Evolutionary conservation across 495 filamentous ascomycete genomes (phyloP), one percentile per base, ranked within the genome.

Genomic region (Barbatosphaeria neglecta): DNA sequence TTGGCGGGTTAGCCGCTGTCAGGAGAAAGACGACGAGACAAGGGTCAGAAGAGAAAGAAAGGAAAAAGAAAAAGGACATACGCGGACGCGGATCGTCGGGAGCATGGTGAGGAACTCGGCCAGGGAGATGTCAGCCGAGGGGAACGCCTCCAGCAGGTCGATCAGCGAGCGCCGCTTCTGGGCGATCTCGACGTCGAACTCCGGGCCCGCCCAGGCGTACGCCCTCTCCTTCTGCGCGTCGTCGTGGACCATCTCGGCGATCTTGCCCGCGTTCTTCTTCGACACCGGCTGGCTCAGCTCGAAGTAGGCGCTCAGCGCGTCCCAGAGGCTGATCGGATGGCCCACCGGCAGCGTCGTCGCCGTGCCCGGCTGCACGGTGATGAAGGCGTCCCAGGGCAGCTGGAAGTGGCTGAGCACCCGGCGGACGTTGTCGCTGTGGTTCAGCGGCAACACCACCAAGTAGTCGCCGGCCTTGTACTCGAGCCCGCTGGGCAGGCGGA

Each of bases 401-500:
- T 65, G 39, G 39, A 41, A 41, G 39, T 24, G 16, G 39, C 24
- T 41, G 39, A 41, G 39, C 39, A 41, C 54, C 23, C 75, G 64
- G 15, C 64, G 64, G 16, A 83, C 66, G 15, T 66, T 72, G 25
- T 69, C 55, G 45, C 57, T 59, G 6, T 75, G 73, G 52, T 84
- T 84, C 2, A 78, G 60, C 0, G 82, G 80, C 0, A 82, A 59
- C 15, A 84, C 66, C 1, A 75, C 73, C 4, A 86, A 68, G 52
- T 86, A 84, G 47, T 86, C 82, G 24, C 82, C 82, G 45, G 76
- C 69, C 23, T 69, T 67, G 52, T 84, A 86, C 8, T 62, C 65
- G 66, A 75, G 75, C 22, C 75, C 78, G 2, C 63, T 61, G 2
- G 80, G 80, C 5, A 85, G 59, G 33, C 72, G 63, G 41, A 85